Conservation (phyloP, 768 basidiomycete genomes). For the Amyloporia xantha region DNA sequence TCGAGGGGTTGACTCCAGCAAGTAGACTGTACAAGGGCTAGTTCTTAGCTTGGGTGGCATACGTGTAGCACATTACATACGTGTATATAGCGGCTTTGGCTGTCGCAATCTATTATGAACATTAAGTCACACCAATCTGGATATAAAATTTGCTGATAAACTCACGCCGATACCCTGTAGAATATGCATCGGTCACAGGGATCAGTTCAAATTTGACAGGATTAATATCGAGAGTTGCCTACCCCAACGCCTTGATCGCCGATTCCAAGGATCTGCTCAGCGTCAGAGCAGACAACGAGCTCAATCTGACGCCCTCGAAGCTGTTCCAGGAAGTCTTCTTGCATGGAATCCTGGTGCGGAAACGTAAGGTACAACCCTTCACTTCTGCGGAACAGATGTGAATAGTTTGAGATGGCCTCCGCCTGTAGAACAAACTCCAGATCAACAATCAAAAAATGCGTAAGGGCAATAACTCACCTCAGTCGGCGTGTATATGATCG, state of each 20-base stretch:
- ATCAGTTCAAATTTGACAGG: background rate
- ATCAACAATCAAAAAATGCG: background rate
- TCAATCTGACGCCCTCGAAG: constrained; percentile 60
- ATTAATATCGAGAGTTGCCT: constrained; percentile 10
- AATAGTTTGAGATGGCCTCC: constrained; percentile 77
- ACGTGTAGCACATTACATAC: constrained; percentile 24
- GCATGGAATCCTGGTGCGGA: constrained; percentile 57
- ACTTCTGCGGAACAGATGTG: constrained; percentile 72
- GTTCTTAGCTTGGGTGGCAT: no score
- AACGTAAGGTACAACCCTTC: constrained; percentile 73
- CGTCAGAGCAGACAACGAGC: constrained; percentile 77
- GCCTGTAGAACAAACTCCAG: constrained; percentile 35
- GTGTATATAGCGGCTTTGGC: constrained; percentile 78
- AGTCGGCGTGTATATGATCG: constrained; percentile 80
- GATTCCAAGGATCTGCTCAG: constrained; percentile 79
- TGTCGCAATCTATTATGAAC: constrained; percentile 48
- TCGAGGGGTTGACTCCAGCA: constrained; percentile 57
- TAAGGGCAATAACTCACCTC: constrained; percentile 36
- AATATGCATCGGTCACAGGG: background rate
- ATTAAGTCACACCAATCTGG: background rate
- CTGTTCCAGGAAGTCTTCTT: constrained; percentile 67
- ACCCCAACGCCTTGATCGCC: constrained; percentile 71
- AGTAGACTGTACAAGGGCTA: constrained; percentile 39
- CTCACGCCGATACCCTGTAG: constrained; percentile 32
- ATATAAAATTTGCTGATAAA: background rate